A percentile compares a stretch with the other conserved stretches of the same genome.
phyloP scores from a whole-genome alignment of 2,329 filamentous ascomycete species.

The Sordariomycetes sp. region DNA sequence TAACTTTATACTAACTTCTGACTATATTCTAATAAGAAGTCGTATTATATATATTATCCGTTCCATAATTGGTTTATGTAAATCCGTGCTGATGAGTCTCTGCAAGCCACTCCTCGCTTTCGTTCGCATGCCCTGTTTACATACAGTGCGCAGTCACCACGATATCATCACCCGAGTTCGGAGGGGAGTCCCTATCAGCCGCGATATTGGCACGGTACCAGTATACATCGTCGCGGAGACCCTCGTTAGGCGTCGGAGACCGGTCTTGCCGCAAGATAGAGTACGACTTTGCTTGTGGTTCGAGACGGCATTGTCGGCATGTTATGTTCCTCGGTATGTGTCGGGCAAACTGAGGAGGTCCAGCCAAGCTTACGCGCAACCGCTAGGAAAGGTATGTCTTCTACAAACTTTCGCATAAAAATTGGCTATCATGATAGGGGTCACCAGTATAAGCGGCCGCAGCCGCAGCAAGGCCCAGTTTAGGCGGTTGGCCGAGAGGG shows the following conservation, averaged over 20 bases:
- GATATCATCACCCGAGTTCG: background rate
- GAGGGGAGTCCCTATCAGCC: background rate
- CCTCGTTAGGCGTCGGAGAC: background rate
- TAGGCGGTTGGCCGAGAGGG: too few relatives aligned
- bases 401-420: too few relatives aligned
- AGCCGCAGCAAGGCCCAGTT: too few relatives aligned
- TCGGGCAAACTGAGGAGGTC: background rate
- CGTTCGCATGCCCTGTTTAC: background rate
- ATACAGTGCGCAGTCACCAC: background rate
- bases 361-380: slow-evolving; percentile 17
- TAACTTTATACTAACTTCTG: too few relatives aligned
- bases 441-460: too few relatives aligned
- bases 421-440: too few relatives aligned
- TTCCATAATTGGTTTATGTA: background rate
- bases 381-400: too few relatives aligned
- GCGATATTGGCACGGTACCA: background rate
- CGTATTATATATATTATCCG: too few relatives aligned
- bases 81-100: background rate
- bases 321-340: background rate
- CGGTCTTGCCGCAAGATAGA: background rate
- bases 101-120: slow-evolving; percentile 1
- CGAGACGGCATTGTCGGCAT: background rate
- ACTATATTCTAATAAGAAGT: too few relatives aligned
- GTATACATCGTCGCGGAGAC: background rate
- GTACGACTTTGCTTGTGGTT: background rate